A percentile compares a stretch with the other conserved stretches of the same genome.
Conservation (phyloP, 164 flowering plant genomes). For the Malania oleifera region DNA sequence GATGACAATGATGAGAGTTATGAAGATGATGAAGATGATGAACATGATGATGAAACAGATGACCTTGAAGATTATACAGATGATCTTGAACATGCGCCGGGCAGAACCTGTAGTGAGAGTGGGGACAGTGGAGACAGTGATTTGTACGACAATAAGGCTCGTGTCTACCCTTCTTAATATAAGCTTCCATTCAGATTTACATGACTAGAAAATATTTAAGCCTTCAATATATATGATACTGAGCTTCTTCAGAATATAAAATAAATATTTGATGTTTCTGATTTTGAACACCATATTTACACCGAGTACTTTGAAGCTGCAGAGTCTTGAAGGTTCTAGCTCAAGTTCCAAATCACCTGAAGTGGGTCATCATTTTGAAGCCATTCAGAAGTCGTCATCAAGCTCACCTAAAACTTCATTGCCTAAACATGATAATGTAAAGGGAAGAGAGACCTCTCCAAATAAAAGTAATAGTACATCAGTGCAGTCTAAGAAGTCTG, state of each 20-base stretch:
- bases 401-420: slow-evolving; percentile 19
- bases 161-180: slow-evolving; percentile 13
- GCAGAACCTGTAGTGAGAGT: slow-evolving; percentile 43
- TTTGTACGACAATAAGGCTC: slow-evolving; percentile 37
- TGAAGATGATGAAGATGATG: slow-evolving; percentile 30
- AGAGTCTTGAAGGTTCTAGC: slow-evolving; percentile 36
- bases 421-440: slow-evolving; percentile 19
- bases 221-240: neutral
- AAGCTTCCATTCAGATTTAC: neutral
- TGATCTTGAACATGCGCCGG: slow-evolving; percentile 42
- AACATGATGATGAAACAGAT: slow-evolving; percentile 27
- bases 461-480: slow-evolving; percentile 7
- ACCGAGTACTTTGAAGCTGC: slow-evolving; percentile 18
- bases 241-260: neutral
- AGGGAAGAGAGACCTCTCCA: slow-evolving; percentile 10
- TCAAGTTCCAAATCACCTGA: slow-evolving; percentile 32
- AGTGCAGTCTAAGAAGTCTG: slow-evolving; percentile 13
- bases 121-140: slow-evolving; percentile 32
- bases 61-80: slow-evolving; percentile 42
- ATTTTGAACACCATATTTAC: neutral
- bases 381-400: slow-evolving; percentile 19
- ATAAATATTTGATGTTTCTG: neutral
- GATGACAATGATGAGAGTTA: slow-evolving; percentile 58
- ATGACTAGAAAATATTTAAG: neutral
- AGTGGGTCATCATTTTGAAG: slow-evolving; percentile 18